These are phyloP conservation scores for Cladobotryum protrusum DNA, from an alignment of 2,329 filamentous ascomycete species.

Conservation along the genomic window DNA sequence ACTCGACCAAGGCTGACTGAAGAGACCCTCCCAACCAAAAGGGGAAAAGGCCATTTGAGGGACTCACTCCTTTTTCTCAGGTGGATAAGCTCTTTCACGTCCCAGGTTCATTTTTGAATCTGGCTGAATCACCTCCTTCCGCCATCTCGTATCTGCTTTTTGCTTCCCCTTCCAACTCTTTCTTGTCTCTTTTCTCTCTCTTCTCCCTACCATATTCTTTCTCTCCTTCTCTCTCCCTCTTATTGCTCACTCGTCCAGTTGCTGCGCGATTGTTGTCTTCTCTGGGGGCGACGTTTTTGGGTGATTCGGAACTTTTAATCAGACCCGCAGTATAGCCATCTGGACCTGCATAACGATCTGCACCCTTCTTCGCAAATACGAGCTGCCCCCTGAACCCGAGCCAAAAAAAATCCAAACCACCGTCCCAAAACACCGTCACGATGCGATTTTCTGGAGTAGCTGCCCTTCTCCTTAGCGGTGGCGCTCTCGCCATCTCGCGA, in stretches of 20 bases:
- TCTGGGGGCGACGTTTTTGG: no score
- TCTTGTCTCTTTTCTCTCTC: background rate
- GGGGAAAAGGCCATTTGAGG: slow-evolving; percentile 7
- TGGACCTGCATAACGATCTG: background rate
- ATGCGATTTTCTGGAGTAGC: slow-evolving; percentile 10
- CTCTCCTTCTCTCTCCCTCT: background rate
- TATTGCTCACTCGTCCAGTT: background rate
- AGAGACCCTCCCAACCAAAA: slow-evolving; percentile 11
- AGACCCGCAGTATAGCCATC: no score
- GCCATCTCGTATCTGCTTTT: background rate
- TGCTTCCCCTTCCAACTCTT: background rate
- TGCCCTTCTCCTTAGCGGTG: slow-evolving; percentile 28
- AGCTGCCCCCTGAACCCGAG: background rate
- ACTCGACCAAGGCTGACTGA: slow-evolving; percentile 9
- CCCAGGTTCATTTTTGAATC: slow-evolving; percentile 1
- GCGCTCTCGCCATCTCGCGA: slow-evolving; percentile 25
- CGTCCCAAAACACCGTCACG: background rate
- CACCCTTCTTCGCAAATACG: background rate
- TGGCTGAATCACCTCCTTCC: background rate
- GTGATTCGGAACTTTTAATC: no score
- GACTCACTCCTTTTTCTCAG: slow-evolving; percentile 13
- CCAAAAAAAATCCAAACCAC: background rate
- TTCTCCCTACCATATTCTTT: background rate
- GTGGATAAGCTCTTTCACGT: slow-evolving; percentile 4
- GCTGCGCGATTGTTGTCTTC: no score